A percentile compares a stretch with the other conserved stretches of the same genome.
These are phyloP conservation scores for Lentinula detonsa DNA, from an alignment of 768 basidiomycete species.

Conservation along the genomic window DNA sequence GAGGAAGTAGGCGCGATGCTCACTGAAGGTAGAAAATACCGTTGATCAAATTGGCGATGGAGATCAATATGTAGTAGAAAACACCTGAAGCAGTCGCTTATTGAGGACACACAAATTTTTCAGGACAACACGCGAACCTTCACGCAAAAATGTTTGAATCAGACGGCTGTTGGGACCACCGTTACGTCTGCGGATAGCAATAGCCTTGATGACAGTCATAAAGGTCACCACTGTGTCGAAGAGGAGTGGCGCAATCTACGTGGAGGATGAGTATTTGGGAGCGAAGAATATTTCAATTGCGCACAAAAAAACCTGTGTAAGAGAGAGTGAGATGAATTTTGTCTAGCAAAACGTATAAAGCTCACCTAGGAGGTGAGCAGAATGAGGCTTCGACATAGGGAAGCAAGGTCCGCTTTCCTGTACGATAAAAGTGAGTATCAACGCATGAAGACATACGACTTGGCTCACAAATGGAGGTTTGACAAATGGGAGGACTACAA, in stretches of 20 bases:
- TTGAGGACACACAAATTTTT: neutral
- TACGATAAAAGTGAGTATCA: neutral
- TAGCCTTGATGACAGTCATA: slow-evolving; percentile 78
- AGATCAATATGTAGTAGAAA: slow-evolving; percentile 82
- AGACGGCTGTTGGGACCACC: slow-evolving; percentile 73
- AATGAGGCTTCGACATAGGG: slow-evolving; percentile 77
- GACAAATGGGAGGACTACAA: slow-evolving; percentile 57
- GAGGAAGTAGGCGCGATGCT: slow-evolving; percentile 15
- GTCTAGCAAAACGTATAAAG: slow-evolving; percentile 4
- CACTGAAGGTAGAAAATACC: slow-evolving; percentile 86
- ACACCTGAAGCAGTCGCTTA: slow-evolving; percentile 41
- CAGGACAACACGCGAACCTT: slow-evolving; percentile 38
- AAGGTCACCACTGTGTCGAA: slow-evolving; percentile 78
- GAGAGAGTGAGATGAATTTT: slow-evolving; percentile 7
- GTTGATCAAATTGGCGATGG: slow-evolving; percentile 82
- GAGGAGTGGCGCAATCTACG: slow-evolving; percentile 73
- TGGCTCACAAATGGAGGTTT: slow-evolving; percentile 54
- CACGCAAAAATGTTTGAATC: slow-evolving; percentile 80
- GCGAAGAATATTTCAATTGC: neutral
- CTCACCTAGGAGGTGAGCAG: slow-evolving; percentile 74
- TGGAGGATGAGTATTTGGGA: neutral
- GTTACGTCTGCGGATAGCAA: slow-evolving; percentile 67
- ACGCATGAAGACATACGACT: neutral
- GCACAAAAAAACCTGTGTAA: slow-evolving; percentile 48
- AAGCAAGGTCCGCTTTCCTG: slow-evolving; percentile 66